A percentile compares a stretch with the other conserved stretches of the same genome.
Conservation (phyloP, 768 basidiomycete genomes). For the Agaricus sinodeliciosus region DNA sequence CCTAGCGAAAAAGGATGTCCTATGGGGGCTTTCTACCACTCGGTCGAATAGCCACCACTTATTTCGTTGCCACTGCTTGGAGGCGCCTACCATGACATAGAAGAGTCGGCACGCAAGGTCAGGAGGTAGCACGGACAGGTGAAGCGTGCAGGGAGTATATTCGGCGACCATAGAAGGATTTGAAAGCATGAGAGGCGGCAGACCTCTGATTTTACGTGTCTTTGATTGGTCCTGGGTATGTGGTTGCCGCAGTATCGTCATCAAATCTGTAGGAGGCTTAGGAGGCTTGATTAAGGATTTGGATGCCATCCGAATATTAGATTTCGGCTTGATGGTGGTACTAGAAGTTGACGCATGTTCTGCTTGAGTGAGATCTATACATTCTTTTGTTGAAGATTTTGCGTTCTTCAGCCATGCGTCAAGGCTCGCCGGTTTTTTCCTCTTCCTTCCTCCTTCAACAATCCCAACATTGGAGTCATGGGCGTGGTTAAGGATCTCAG, state of each 20-base stretch:
- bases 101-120: conserved; percentile 73
- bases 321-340: conserved; percentile 1
- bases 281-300: conserved; percentile 21
- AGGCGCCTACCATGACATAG: conserved; percentile 60
- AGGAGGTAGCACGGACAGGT: conserved; percentile 60
- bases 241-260: conserved; percentile 50
- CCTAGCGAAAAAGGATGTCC: conserved; percentile 72
- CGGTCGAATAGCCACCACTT: conserved; percentile 85
- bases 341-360: background rate
- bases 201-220: conserved; percentile 22
- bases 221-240: conserved; percentile 26
- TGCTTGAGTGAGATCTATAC: conserved; percentile 15
- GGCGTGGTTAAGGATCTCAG: conserved; percentile 17
- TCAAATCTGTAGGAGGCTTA: conserved; percentile 39
- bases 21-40: conserved; percentile 77
- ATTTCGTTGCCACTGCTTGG: conserved; percentile 60
- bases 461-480: conserved; percentile 23
- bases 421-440: conserved; percentile 38
- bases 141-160: conserved; percentile 73
- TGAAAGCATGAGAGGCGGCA: conserved; percentile 57
- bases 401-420: conserved; percentile 46
- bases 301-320: conserved; percentile 7
- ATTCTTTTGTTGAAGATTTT: conserved; percentile 2
- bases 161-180: conserved; percentile 58
- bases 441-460: conserved; percentile 30